Conservation (phyloP, 768 basidiomycete genomes). For the Pleurotus citrinopileatus region DNA sequence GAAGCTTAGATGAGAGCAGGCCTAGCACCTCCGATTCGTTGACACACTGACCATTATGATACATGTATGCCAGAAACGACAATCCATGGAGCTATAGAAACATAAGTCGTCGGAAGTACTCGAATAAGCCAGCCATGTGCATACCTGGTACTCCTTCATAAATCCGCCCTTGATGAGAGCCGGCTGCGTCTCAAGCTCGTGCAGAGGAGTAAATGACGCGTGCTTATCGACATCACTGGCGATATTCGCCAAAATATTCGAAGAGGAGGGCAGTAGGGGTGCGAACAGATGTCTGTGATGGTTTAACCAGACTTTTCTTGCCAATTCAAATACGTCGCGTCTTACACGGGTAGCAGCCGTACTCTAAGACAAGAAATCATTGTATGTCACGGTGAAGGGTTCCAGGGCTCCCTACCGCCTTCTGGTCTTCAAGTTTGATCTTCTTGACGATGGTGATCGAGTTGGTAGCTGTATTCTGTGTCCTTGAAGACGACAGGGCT, state of each 20-base stretch:
- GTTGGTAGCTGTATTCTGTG: background rate
- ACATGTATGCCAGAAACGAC: conserved; percentile 63
- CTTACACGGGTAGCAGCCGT: conserved; percentile 36
- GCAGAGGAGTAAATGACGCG: conserved; percentile 31
- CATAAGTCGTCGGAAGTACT: background rate
- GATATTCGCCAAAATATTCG: conserved; percentile 34
- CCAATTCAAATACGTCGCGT: conserved; percentile 35
- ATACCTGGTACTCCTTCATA: conserved; percentile 73
- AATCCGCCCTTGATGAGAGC: conserved; percentile 47
- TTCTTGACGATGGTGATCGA: conserved; percentile 5
- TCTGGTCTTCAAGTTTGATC: conserved; percentile 1
- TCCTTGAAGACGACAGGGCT: background rate
- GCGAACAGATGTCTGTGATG: conserved; percentile 41
- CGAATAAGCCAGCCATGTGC: conserved; percentile 10
- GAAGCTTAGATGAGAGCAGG: background rate
- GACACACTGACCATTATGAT: conserved; percentile 52
- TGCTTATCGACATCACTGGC: conserved; percentile 21
- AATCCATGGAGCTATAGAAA: conserved; percentile 51
- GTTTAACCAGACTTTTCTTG: conserved; percentile 44
- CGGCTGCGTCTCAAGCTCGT: conserved; percentile 45
- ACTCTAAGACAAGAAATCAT: conserved; percentile 24
- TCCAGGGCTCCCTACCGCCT: background rate
- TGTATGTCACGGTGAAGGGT: background rate
- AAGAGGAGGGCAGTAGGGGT: conserved; percentile 41
- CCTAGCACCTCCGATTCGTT: no score